These are phyloP conservation scores for Aristolochia fimbriata DNA, from an alignment of 164 flowering plant genomes.

Conservation along the genomic window DNA sequence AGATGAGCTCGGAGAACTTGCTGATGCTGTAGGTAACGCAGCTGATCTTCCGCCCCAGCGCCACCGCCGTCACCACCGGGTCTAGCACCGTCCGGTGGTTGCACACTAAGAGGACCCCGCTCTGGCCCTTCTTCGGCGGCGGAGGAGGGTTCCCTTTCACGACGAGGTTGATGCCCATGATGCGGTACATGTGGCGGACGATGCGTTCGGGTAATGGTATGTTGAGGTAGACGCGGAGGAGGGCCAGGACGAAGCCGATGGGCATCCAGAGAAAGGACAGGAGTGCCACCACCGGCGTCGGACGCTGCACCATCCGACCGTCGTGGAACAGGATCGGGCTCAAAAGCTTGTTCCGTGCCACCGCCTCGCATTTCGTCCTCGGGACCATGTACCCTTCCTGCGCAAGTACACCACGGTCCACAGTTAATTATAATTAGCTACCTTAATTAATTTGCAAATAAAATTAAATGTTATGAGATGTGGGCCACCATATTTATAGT, in stretches of 20 bases:
- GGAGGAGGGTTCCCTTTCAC: slow-evolving; percentile 83
- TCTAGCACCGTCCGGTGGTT: slow-evolving; percentile 46
- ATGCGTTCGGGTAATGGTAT: slow-evolving; percentile 50
- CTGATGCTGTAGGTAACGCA: slow-evolving; percentile 80
- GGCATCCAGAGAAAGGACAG: slow-evolving; percentile 77
- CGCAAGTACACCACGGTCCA: too few species aligned
- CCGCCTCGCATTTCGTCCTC: slow-evolving; percentile 41
- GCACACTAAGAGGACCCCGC: slow-evolving; percentile 43
- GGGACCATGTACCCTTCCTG: slow-evolving; percentile 83
- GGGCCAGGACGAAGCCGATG: slow-evolving; percentile 50
- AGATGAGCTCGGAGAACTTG: slow-evolving; percentile 59
- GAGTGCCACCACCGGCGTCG: slow-evolving; percentile 50
- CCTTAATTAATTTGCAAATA: too few species aligned
- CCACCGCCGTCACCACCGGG: slow-evolving; percentile 67
- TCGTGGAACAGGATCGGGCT: slow-evolving; percentile 66
- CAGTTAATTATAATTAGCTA: too few species aligned
- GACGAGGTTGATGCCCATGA: slow-evolving; percentile 49
- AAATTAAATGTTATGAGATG: too few species aligned
- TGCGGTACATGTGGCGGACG: slow-evolving; percentile 34
- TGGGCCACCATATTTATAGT: too few species aligned
- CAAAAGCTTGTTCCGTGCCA: slow-evolving; percentile 55
- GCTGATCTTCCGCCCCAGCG: slow-evolving; percentile 60
- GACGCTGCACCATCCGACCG: slow-evolving; percentile 58
- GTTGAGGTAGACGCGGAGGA: slow-evolving; percentile 49
- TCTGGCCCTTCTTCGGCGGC: slow-evolving; percentile 40